Evolutionary conservation across 495 filamentous ascomycete genomes (phyloP).

Genomic region (Cetradonia linearis): DNA sequence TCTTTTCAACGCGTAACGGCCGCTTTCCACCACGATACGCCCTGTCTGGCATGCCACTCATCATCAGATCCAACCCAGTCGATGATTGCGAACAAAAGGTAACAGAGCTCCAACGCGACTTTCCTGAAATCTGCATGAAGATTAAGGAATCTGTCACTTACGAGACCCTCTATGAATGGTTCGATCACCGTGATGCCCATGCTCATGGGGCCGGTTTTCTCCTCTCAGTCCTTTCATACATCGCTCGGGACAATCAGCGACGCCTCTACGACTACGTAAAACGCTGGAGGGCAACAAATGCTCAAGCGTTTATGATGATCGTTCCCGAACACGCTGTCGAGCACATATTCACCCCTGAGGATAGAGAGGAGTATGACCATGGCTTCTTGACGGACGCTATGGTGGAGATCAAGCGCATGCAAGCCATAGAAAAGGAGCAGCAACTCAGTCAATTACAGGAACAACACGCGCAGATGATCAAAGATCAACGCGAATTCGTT

Average conservation of each 20-base stretch:
- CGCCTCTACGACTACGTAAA: background rate
- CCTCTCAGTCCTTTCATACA: constrained; percentile 19
- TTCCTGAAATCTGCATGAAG: constrained; percentile 27
- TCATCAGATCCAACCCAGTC: constrained; percentile 27
- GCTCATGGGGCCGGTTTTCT: constrained; percentile 37
- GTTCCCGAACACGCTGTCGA: constrained; percentile 6
- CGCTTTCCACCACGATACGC: constrained; percentile 12
- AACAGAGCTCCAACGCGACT: constrained; percentile 23
- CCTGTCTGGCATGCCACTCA: constrained; percentile 25
- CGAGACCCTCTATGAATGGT: constrained; percentile 39
- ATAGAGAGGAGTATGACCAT: constrained; percentile 18
- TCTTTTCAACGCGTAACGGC: constrained; percentile 29
- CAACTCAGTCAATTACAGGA: background rate
- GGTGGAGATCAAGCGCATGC: constrained; percentile 8
- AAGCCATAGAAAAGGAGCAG: constrained; percentile 2
- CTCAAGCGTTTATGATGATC: constrained; percentile 11
- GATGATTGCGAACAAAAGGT: constrained; percentile 25
- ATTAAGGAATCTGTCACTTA: constrained; percentile 26
- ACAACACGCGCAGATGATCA: constrained; percentile 3
- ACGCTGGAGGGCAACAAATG: constrained; percentile 9
- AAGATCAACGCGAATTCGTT: background rate
- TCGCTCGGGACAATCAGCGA: constrained; percentile 14
- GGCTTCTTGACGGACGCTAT: constrained; percentile 23
- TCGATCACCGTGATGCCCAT: constrained; percentile 43
- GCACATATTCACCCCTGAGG: constrained; percentile 24